Percentiles rank a stretch among this genome's conserved stretches.
Conservation (phyloP, 1,284 basidiomycete species). For the Mycena citricolor region DNA sequence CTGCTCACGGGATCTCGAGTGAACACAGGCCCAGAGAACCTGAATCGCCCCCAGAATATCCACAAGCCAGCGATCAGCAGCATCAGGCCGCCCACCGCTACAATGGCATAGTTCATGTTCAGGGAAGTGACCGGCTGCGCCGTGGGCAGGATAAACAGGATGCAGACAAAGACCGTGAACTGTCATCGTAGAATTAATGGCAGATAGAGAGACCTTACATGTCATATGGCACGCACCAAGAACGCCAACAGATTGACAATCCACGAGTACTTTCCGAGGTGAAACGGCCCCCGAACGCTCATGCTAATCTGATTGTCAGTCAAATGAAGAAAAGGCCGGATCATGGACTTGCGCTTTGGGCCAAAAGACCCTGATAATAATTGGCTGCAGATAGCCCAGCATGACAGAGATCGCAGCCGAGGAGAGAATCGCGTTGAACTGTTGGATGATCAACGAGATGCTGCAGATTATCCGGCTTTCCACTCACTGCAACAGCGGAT, state of each 20-base stretch:
- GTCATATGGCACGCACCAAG: conserved; percentile 35
- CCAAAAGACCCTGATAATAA: conserved; percentile 61
- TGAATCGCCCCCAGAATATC: conserved; percentile 40
- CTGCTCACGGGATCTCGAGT: too few species aligned
- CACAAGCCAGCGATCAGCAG: conserved; percentile 42
- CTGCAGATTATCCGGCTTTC: neutral
- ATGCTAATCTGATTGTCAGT: conserved; percentile 38
- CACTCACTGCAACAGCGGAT: conserved; percentile 50
- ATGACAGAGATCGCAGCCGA: conserved; percentile 60
- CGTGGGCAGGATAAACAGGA: conserved; percentile 62
- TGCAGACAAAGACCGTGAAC: conserved; percentile 55
- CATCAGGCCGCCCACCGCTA: conserved; percentile 48
- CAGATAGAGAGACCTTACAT: conserved; percentile 3
- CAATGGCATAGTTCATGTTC: conserved; percentile 67
- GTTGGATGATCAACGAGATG: neutral
- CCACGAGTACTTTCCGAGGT: conserved; percentile 55
- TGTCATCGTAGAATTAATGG: conserved; percentile 22
- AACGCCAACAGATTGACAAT: conserved; percentile 48
- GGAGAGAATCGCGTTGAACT: conserved; percentile 58
- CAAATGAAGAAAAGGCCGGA: neutral
- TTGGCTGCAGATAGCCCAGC: conserved; percentile 59
- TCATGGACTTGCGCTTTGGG: conserved; percentile 43
- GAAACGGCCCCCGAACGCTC: conserved; percentile 50
- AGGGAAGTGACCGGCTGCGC: conserved; percentile 53
- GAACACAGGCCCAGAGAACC: conserved; percentile 36